Conservation (phyloP, 129 eudicot species). For the Helianthus tuberosus region DNA sequence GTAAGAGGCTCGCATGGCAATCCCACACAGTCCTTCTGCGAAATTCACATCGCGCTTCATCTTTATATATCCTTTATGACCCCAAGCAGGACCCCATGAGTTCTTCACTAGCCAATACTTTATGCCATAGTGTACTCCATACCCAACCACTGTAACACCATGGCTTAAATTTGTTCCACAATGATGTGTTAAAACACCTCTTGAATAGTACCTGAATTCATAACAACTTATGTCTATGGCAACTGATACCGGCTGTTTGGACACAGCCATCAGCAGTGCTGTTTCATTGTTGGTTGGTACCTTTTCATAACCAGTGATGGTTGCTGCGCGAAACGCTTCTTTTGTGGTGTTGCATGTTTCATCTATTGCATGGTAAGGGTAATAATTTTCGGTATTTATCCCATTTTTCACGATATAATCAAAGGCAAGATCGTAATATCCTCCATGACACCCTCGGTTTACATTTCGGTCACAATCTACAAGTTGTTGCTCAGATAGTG, state of each 20-base stretch:
- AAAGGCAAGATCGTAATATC: conserved; percentile 47
- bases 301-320: conserved; percentile 24
- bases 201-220: conserved; percentile 20
- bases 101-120: conserved; percentile 82
- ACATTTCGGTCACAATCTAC: conserved; percentile 47
- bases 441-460: conserved; percentile 49
- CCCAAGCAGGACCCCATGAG: conserved; percentile 90
- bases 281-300: conserved; percentile 39
- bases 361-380: conserved; percentile 48
- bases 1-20: conserved; percentile 73
- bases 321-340: conserved; percentile 7
- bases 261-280: conserved; percentile 28
- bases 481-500: conserved; percentile 58
- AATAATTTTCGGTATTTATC: conserved; percentile 38
- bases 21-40: conserved; percentile 73
- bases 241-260: conserved; percentile 30
- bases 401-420: conserved; percentile 45
- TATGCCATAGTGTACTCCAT: conserved; percentile 69
- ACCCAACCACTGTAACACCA: conserved; percentile 77
- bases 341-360: conserved; percentile 38
- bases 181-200: conserved; percentile 35
- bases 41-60: conserved; percentile 52
- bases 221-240: conserved; percentile 10
- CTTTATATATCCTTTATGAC: conserved; percentile 71
- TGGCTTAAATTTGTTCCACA: conserved; percentile 70